phyloP scores from a whole-genome alignment of 2,329 filamentous ascomycete genomes.

The Remersonia thermophila region DNA sequence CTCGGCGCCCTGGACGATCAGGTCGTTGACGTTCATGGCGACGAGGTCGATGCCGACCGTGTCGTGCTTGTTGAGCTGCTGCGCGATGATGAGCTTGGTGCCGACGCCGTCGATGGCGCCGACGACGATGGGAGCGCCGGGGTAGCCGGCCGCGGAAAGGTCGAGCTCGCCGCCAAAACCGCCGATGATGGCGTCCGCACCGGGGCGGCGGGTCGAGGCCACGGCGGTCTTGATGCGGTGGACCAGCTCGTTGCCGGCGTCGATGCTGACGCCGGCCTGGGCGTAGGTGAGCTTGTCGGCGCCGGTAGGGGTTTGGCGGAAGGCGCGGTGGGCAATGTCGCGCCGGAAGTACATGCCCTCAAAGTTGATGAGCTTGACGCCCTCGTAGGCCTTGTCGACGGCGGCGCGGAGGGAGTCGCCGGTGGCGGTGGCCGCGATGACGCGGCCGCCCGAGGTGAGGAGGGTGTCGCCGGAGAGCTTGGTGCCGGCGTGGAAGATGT shows the following conservation, averaged over 20 bases:
- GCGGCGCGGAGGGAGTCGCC: conserved; percentile 63
- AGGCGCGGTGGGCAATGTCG: conserved; percentile 76
- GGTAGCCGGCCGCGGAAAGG: conserved; percentile 61
- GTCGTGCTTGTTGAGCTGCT: conserved; percentile 77
- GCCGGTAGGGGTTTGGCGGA: conserved; percentile 28
- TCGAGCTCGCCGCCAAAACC: conserved; percentile 88
- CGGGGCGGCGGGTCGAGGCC: conserved; percentile 69
- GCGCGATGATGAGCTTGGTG: conserved; percentile 93
- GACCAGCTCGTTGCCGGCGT: conserved; percentile 86
- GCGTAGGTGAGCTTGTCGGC: conserved; percentile 67
- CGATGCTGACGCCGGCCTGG: conserved; percentile 84
- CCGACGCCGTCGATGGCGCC: conserved; percentile 93
- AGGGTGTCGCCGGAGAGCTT: conserved; percentile 49
- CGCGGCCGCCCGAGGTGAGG: conserved; percentile 72
- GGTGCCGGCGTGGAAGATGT: conserved; percentile 92
- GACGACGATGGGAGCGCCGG: conserved; percentile 67
- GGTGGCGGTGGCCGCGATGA: conserved; percentile 83
- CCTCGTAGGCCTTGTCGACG: conserved; percentile 76
- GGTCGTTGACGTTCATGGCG: conserved; percentile 97
- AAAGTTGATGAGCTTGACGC: conserved; percentile 68
- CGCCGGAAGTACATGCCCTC: conserved; percentile 83
- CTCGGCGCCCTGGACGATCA: conserved; percentile 90
- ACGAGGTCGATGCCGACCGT: conserved; percentile 95
- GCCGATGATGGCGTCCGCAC: conserved; percentile 85
- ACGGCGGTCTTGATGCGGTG: conserved; percentile 84